These are phyloP conservation scores for Phytophthora megakarya DNA, from an alignment of 352 stramenopile genomes.

Conservation along the genomic window DNA sequence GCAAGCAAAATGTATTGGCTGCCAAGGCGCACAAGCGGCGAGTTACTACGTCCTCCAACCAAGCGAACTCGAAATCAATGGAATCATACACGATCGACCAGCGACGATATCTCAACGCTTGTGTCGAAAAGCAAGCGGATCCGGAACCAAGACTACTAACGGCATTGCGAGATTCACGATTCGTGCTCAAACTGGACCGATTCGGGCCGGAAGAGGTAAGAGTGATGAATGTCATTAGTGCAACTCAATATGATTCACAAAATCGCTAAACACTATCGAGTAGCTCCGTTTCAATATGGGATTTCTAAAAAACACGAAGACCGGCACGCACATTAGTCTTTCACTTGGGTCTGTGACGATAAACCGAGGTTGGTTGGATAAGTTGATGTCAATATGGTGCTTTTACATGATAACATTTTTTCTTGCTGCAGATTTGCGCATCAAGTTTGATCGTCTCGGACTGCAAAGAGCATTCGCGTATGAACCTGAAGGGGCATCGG, in stretches of 20 bases:
- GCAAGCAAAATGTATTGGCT: slow-evolving; percentile 55
- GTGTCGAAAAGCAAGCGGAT: slow-evolving; percentile 56
- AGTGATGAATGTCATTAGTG: neutral
- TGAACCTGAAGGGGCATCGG: slow-evolving; percentile 39
- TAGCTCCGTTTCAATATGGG: slow-evolving; percentile 58
- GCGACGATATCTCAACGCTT: slow-evolving; percentile 60
- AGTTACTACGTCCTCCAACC: neutral
- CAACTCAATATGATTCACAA: no score
- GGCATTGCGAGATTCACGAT: slow-evolving; percentile 42
- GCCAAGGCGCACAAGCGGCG: slow-evolving; percentile 20
- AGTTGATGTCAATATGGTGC: neutral
- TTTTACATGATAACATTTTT: neutral
- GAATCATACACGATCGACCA: slow-evolving; percentile 46
- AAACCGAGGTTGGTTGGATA: slow-evolving; percentile 46
- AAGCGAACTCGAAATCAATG: slow-evolving; percentile 8
- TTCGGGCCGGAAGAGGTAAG: slow-evolving; percentile 60
- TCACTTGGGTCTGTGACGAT: slow-evolving; percentile 55
- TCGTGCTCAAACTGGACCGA: slow-evolving; percentile 55
- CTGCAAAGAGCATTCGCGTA: slow-evolving; percentile 50
- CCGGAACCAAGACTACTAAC: slow-evolving; percentile 52
- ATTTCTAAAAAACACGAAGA: slow-evolving; percentile 45
- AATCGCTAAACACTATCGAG: neutral
- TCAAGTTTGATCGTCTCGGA: slow-evolving; percentile 67
- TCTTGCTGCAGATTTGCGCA: slow-evolving; percentile 48
- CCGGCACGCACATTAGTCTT: slow-evolving; percentile 46